A percentile compares a stretch with the other conserved stretches of the same genome.
Conservation (phyloP, 1,284 basidiomycete species). For the Gymnopus androsaceus region DNA sequence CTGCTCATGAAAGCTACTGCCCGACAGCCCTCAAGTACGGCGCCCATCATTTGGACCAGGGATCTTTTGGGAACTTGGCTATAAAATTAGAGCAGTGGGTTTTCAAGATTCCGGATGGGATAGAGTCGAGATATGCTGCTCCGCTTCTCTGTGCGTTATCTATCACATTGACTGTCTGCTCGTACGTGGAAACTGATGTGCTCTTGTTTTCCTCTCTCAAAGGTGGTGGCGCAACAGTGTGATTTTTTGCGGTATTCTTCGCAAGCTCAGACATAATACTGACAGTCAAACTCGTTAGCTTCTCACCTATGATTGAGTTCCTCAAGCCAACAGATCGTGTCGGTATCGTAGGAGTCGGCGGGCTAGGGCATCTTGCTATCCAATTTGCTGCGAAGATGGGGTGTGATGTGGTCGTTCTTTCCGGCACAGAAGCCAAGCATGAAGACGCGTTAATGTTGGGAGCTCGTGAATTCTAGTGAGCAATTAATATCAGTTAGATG, state of each 20-base stretch:
- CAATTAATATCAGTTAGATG: too few species aligned
- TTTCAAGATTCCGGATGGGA: constrained; percentile 37
- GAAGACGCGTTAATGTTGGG: constrained; percentile 58
- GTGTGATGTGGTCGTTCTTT: constrained; percentile 62
- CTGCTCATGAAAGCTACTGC: constrained; percentile 29
- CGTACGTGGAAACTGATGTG: not conserved
- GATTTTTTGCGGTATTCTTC: constrained; percentile 20
- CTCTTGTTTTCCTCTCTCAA: not conserved
- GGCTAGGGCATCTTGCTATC: constrained; percentile 39
- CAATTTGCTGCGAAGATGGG: constrained; percentile 43
- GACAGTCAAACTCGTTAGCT: constrained; percentile 2
- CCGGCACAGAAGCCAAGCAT: constrained; percentile 54
- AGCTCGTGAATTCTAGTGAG: constrained; percentile 46
- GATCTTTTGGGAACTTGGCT: constrained; percentile 40
- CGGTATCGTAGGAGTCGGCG: constrained; percentile 37
- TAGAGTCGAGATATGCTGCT: constrained; percentile 33
- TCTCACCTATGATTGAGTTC: constrained; percentile 16
- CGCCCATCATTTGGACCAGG: constrained; percentile 27
- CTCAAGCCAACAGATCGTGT: constrained; percentile 35
- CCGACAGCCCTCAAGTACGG: constrained; percentile 20
- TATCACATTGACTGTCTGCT: not conserved
- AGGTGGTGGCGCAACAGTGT: constrained; percentile 36
- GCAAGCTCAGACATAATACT: constrained; percentile 19
- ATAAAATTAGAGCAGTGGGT: constrained; percentile 26
- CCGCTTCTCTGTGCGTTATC: constrained; percentile 34